Conservation (phyloP, 805 yeast genomes). For the Lipomyces yamanashiensis region DNA sequence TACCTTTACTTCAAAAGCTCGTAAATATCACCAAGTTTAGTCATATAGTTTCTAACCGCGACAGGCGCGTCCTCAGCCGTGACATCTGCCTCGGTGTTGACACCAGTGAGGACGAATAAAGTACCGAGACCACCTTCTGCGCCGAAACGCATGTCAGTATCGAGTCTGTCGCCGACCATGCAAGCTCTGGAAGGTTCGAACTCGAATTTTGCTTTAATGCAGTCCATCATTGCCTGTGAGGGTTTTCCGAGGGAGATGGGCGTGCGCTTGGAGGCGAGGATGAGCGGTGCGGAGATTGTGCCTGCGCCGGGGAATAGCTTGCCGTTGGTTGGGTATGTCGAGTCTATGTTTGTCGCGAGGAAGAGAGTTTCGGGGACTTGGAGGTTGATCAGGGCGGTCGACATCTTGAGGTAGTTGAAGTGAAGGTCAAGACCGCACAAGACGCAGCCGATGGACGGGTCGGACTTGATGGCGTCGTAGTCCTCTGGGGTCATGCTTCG, state of each 20-base stretch:
- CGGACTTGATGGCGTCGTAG: constrained; percentile 54
- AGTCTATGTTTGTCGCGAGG: constrained; percentile 92
- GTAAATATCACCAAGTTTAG: constrained; percentile 75
- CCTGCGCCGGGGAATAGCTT: constrained; percentile 94
- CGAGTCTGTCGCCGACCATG: constrained; percentile 95
- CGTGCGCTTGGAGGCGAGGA: constrained; percentile 73
- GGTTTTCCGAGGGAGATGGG: constrained; percentile 97
- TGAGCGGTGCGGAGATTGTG: constrained; percentile 76
- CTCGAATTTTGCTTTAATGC: constrained; percentile 69
- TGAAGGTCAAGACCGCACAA: constrained; percentile 82
- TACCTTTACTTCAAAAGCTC: constrained; percentile 48
- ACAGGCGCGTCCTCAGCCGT: constrained; percentile 47
- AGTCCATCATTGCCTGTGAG: constrained; percentile 83
- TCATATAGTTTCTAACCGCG: constrained; percentile 71
- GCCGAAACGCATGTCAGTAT: constrained; percentile 95
- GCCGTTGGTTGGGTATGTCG: constrained; percentile 91
- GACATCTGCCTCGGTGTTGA: constrained; percentile 74
- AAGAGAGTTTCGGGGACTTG: constrained; percentile 67
- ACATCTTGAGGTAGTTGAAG: constrained; percentile 79
- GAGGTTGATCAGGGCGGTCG: constrained; percentile 81
- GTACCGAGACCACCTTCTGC: constrained; percentile 85
- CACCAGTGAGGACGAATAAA: constrained; percentile 86
- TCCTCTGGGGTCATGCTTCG: constrained; percentile 59
- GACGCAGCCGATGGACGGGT: constrained; percentile 81
- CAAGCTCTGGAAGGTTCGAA: constrained; percentile 63